Conservation (phyloP, 768 basidiomycete species). For the Termitomyces sp. region DNA sequence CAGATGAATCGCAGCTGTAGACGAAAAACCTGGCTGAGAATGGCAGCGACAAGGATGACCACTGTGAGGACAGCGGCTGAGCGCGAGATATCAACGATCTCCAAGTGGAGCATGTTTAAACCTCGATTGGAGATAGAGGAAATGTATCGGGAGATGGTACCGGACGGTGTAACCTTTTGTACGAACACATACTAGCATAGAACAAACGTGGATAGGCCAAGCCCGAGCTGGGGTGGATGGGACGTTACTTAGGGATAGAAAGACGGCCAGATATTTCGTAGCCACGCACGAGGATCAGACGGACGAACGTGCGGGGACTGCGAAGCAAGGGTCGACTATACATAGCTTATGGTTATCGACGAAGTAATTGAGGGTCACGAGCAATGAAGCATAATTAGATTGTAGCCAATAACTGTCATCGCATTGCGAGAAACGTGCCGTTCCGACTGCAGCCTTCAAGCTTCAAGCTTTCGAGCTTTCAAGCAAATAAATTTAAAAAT, state of each 20-base stretch:
- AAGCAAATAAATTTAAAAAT: too few species aligned
- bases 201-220: conserved; percentile 12
- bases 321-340: not conserved
- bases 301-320: conserved; percentile 13
- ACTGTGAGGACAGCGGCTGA: conserved; percentile 5
- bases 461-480: too few species aligned
- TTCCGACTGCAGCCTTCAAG: not conserved
- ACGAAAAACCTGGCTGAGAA: conserved; percentile 19
- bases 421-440: conserved; percentile 1
- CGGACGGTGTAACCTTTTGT: conserved; percentile 8
- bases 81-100: conserved; percentile 2
- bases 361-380: not conserved
- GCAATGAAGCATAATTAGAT: not conserved
- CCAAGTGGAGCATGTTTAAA: conserved; percentile 3
- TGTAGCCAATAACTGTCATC: not conserved
- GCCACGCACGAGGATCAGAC: conserved; percentile 8
- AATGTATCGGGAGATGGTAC: not conserved
- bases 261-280: not conserved
- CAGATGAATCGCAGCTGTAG: conserved; percentile 43
- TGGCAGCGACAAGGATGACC: conserved; percentile 3
- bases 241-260: not conserved
- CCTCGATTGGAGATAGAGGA: not conserved
- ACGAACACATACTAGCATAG: not conserved
- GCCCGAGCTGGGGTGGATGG: not conserved
- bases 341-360: not conserved